Evolutionary conservation across 1,284 basidiomycete genomes (phyloP).

Genomic region (Sanghuangporus sanghuang): DNA sequence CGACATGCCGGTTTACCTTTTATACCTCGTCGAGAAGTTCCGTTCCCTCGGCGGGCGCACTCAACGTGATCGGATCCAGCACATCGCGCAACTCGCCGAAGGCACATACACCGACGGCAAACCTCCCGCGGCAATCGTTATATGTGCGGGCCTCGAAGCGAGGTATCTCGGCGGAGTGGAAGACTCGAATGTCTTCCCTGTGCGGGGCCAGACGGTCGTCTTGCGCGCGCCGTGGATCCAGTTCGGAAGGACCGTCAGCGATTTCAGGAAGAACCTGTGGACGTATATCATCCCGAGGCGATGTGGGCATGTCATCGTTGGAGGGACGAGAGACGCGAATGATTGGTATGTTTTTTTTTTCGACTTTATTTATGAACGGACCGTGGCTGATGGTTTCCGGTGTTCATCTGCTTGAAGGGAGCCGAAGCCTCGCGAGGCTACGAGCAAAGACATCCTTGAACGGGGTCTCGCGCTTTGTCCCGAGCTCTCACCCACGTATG

Average conservation of each 20-base stretch:
- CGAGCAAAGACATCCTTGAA: constrained; percentile 53
- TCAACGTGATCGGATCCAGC: constrained; percentile 53
- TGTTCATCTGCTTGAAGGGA: constrained; percentile 32
- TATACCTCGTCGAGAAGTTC: constrained; percentile 63
- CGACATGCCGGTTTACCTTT: constrained; percentile 62
- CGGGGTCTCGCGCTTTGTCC: constrained; percentile 55
- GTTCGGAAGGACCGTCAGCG: constrained; percentile 52
- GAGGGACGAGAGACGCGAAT: constrained; percentile 53
- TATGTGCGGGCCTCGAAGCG: constrained; percentile 59
- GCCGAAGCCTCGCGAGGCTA: constrained; percentile 53
- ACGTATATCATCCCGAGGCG: constrained; percentile 70
- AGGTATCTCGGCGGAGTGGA: constrained; percentile 41
- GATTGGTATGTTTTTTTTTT: constrained; percentile 48
- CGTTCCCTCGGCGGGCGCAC: constrained; percentile 52
- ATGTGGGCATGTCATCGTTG: constrained; percentile 64
- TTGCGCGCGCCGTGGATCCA: constrained; percentile 50
- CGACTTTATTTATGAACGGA: no score
- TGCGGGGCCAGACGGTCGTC: constrained; percentile 47
- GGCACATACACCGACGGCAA: constrained; percentile 41
- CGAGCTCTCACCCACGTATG: constrained; percentile 50
- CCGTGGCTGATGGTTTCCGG: no score
- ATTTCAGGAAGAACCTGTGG: constrained; percentile 40
- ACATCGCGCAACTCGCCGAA: constrained; percentile 62
- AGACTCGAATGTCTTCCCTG: constrained; percentile 44
- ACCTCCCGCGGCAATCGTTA: constrained; percentile 47